Evolutionary conservation across 306 rosid genomes (phyloP).

Genomic region (Mucuna pruriens): DNA sequence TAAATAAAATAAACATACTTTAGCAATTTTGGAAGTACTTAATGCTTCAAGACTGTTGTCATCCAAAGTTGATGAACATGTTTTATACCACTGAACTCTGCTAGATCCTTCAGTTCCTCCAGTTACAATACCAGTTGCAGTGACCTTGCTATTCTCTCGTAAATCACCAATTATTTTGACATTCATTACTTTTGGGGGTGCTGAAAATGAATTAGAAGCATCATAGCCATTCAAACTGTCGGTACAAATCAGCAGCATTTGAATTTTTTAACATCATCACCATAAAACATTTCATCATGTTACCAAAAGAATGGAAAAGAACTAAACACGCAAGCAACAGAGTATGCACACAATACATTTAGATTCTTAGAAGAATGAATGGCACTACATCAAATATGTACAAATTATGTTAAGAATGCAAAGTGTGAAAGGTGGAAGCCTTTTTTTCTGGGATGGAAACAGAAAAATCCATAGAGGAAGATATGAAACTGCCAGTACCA

Average conservation of each 20-base stretch:
- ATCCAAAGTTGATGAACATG: conserved; percentile 63
- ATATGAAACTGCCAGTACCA: neutral
- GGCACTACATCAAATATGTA: neutral
- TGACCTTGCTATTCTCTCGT: conserved; percentile 86
- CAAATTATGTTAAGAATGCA: neutral
- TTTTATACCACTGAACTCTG: conserved; percentile 98
- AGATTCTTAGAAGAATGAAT: conserved; percentile 1
- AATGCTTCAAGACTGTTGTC: conserved; percentile 79
- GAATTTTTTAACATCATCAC: neutral
- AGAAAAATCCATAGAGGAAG: neutral
- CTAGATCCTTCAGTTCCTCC: conserved; percentile 97
- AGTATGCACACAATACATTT: neutral
- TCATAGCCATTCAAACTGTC: conserved; percentile 11
- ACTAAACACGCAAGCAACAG: conserved; percentile 19
- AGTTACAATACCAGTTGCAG: conserved; percentile 77
- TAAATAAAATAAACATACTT: conserved; percentile 14
- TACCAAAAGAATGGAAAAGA: conserved; percentile 17
- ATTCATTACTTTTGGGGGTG: conserved; percentile 85
- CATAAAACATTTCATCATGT: neutral
- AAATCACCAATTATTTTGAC: conserved; percentile 82
- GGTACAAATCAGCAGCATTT: conserved; percentile 11
- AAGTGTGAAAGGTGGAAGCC: neutral
- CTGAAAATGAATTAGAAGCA: conserved; percentile 57
- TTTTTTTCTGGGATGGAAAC: neutral
- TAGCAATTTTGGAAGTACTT: conserved; percentile 84